Conservation (phyloP, 345 rosid species). For the Syzygium grande region DNA sequence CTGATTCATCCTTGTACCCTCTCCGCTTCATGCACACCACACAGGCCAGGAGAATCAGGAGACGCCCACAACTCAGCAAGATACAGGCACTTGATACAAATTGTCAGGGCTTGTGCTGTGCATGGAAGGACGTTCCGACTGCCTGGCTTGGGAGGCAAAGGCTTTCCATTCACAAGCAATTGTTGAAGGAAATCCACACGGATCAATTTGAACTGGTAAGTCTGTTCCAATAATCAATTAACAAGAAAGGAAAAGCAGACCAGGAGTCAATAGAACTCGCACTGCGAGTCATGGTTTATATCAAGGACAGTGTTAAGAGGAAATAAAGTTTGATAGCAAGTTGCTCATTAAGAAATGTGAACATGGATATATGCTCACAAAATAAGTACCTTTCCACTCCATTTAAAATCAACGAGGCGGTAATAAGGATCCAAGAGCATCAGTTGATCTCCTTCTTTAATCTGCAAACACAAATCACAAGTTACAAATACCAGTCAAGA, state of each 20-base stretch:
- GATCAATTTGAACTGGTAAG: conserved; percentile 40
- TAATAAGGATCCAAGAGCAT: conserved; percentile 39
- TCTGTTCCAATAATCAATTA: conserved; percentile 17
- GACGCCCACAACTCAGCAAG: not conserved
- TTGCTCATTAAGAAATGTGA: not conserved
- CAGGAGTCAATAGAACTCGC: not conserved
- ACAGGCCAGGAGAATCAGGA: not conserved
- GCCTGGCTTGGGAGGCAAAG: conserved; percentile 25
- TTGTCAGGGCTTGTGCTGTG: conserved; percentile 57
- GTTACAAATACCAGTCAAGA: not conserved
- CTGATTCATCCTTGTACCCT: not conserved
- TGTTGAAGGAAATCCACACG: conserved; percentile 67
- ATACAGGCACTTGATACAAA: not conserved
- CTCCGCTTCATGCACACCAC: not conserved
- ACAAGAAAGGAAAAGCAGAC: not conserved
- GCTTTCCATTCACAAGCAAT: conserved; percentile 52
- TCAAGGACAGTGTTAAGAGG: not conserved
- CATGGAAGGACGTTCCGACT: conserved; percentile 34
- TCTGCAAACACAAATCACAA: conserved; percentile 19
- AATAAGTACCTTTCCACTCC: conserved; percentile 58
- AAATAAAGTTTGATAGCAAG: not conserved
- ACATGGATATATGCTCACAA: not conserved
- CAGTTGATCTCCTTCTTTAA: conserved; percentile 62
- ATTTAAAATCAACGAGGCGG: conserved; percentile 30
- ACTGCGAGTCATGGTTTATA: not conserved